Percentiles rank a stretch among this genome's conserved stretches.
These are phyloP conservation scores for Rhizopus stolonifer DNA, from an alignment of 371 early-diverging fungal genomes.

Conservation along the genomic window DNA sequence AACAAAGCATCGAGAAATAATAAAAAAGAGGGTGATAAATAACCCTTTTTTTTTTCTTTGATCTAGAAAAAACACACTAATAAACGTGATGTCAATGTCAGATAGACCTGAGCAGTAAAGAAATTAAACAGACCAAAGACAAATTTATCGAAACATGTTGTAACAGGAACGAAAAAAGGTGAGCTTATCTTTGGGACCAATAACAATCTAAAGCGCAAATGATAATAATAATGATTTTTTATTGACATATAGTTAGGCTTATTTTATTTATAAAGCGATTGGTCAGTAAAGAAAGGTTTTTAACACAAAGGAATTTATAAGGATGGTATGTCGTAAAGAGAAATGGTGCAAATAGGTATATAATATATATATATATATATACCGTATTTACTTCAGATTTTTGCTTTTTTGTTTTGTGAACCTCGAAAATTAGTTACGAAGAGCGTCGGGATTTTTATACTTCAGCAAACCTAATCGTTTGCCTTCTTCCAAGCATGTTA, in stretches of 20 bases:
- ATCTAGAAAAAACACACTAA: slow-evolving; percentile 1
- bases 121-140: slow-evolving; percentile 5
- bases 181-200: slow-evolving; percentile 1
- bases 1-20: slow-evolving; percentile 1
- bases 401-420: slow-evolving; percentile 12
- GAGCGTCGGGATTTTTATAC: slow-evolving; percentile 18
- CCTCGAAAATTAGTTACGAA: slow-evolving; percentile 13
- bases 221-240: slow-evolving; percentile 5
- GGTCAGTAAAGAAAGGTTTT: slow-evolving; percentile 3
- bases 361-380: neutral
- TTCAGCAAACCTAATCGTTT: slow-evolving; percentile 8
- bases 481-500: slow-evolving; percentile 17
- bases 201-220: neutral
- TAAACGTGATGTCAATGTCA: slow-evolving; percentile 4
- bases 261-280: slow-evolving; percentile 1
- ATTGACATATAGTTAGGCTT: slow-evolving; percentile 2
- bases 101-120: slow-evolving; percentile 4
- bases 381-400: neutral
- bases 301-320: slow-evolving; percentile 1
- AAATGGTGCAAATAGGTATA: slow-evolving; percentile 1
- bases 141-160: slow-evolving; percentile 2
- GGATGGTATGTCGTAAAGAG: slow-evolving; percentile 1
- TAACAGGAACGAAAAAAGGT: slow-evolving; percentile 4
- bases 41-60: slow-evolving; percentile 2
- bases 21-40: slow-evolving; percentile 4